Conservation (phyloP, 768 basidiomycete genomes). For the Pleurotus giganteus region DNA sequence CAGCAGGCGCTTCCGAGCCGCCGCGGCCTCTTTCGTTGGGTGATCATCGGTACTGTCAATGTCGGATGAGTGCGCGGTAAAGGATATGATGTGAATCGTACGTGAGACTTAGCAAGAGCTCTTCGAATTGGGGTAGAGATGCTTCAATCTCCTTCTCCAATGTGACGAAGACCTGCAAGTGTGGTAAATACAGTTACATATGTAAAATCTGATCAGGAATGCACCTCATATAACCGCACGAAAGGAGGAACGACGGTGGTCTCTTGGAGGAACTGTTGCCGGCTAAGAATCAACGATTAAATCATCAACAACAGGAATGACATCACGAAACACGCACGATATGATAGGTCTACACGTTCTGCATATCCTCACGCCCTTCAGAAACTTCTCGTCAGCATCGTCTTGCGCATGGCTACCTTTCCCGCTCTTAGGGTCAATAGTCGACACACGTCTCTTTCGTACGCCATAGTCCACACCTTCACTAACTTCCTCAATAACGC, state of each 20-base stretch:
- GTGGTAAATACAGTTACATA: background rate
- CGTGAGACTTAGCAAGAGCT: constrained; percentile 72
- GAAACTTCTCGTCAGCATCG: constrained; percentile 72
- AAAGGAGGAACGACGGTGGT: constrained; percentile 56
- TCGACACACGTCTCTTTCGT: constrained; percentile 39
- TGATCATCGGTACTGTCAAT: constrained; percentile 38
- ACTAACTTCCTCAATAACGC: constrained; percentile 79
- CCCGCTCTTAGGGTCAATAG: constrained; percentile 20
- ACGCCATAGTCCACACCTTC: constrained; percentile 87
- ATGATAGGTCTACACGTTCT: constrained; percentile 77
- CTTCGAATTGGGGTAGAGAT: constrained; percentile 83
- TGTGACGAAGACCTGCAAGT: constrained; percentile 56
- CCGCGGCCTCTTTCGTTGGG: constrained; percentile 65
- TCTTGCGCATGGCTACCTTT: constrained; percentile 28
- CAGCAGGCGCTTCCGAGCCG: constrained; percentile 76
- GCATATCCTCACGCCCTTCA: constrained; percentile 89
- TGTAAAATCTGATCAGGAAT: background rate
- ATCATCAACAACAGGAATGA: background rate
- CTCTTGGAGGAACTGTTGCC: constrained; percentile 78
- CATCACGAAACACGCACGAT: constrained; percentile 49
- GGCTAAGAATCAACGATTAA: constrained; percentile 38
- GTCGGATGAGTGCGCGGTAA: background rate
- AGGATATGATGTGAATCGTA: constrained; percentile 24
- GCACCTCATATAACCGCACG: constrained; percentile 68
- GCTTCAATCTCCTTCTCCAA: constrained; percentile 92